Base-by-base conservation (phyloP, 2,329 filamentous ascomycete genomes). In the Gnomoniopsis sp. region DNA sequence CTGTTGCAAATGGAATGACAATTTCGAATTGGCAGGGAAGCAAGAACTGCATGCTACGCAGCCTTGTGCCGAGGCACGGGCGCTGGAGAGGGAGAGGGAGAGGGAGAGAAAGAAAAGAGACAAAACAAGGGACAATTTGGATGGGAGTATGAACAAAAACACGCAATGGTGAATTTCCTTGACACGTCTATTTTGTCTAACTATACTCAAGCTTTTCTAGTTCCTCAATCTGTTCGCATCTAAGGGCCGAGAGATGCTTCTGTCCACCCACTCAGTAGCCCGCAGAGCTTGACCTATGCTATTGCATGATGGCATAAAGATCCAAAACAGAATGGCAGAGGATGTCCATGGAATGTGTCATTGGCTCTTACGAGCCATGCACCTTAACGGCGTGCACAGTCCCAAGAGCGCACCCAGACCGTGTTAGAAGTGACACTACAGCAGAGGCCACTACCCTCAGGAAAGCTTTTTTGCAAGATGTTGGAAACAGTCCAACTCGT, bases 401-500 rank as follows among this genome's bases (percentile, higher is more conserved):
- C 26, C 26, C 26, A 30, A 30, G 26, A 30, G n/a, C n/a, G n/a
- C n/a, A 30, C 26, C 26, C 26, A 30, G 26, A 30, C 4, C 4
- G 26, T 30, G 26, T 8, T 30, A 8, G 4, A n/a, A 15, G 12
- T 41, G 38, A 15, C 4, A 41, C 38, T 15, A 41, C n/a, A 41
- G n/a, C 38, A 41, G 6, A 41, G 4, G 38, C 38, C 38, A 30
- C 8, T 30, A 30, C 26, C 26, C 4, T 30, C 26, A 30, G 26
- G 26, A 4, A 30, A 8, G 26, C 26, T 30, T 30, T 30, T 30
- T 30, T 30, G 26, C 26, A 11, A 30, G 10, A n/a, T 26, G 36
- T 11, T 49, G 3, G 22, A 15, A 15, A 2, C 30, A 19, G 7
- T 26, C 19, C 41, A 26, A 49, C 49, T 63, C 26, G 68, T 77